A percentile compares a stretch with the other conserved stretches of the same genome.
phyloP scores from a whole-genome alignment of 495 filamentous ascomycete genomes.

The Talaromyces trachyspermus region DNA sequence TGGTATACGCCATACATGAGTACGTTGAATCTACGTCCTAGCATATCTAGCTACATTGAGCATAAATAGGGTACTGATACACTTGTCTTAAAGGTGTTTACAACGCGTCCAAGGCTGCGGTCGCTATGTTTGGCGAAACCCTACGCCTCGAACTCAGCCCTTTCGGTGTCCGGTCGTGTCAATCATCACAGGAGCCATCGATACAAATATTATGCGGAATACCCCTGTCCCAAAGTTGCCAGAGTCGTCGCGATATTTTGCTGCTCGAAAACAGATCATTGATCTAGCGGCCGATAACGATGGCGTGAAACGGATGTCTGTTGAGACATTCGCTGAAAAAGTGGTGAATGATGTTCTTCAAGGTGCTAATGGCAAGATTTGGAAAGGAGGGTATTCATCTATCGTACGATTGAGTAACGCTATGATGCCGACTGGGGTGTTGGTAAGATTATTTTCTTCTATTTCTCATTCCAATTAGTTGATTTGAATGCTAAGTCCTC shows the following conservation, averaged over 20 bases:
- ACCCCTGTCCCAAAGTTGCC: not conserved
- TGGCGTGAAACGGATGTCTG: conserved; percentile 9
- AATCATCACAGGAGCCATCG: conserved; percentile 1
- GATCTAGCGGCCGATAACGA: conserved; percentile 6
- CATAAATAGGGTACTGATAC: not conserved
- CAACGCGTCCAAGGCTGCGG: conserved; percentile 46
- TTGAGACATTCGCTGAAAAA: conserved; percentile 12
- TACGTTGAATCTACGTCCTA: not conserved
- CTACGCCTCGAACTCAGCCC: conserved; percentile 33
- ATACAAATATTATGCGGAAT: conserved; percentile 10
- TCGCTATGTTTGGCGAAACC: conserved; percentile 29
- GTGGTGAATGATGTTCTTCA: conserved; percentile 15
- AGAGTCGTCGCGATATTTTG: not conserved
- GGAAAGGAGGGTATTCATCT: conserved; percentile 17
- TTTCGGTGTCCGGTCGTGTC: conserved; percentile 27
- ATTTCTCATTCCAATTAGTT: not conserved
- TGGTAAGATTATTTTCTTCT: conserved; percentile 14
- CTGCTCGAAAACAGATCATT: not conserved
- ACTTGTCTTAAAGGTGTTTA: conserved; percentile 22
- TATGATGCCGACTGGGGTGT: conserved; percentile 14
- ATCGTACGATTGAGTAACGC: conserved; percentile 10
- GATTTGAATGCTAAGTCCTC: not conserved
- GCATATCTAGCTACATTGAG: conserved; percentile 4
- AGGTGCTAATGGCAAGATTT: conserved; percentile 14
- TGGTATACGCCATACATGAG: not conserved